Conservation (phyloP, 768 basidiomycete species). For the Hypholoma fasciculare region DNA sequence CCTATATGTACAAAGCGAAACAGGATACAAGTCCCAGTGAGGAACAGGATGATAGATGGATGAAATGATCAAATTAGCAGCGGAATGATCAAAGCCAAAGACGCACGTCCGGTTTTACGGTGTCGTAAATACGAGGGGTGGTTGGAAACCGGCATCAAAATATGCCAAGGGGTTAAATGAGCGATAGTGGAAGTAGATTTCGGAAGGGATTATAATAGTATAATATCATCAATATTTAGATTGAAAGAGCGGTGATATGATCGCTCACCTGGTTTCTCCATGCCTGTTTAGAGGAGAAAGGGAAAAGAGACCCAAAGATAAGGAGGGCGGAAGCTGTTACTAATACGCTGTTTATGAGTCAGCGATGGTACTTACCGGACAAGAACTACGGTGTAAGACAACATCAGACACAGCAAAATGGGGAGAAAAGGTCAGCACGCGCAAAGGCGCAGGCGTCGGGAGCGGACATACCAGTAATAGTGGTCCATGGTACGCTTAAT, state of each 20-base stretch:
- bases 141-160: background rate
- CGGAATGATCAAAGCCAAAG: background rate
- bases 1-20: slow-evolving; percentile 13
- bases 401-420: background rate
- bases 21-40: background rate
- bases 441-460: background rate
- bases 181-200: background rate
- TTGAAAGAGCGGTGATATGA: background rate
- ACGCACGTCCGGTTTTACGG: background rate
- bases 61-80: background rate
- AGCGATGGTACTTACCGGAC: slow-evolving; percentile 23
- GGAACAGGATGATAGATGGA: background rate
- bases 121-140: background rate
- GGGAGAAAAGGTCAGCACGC: background rate
- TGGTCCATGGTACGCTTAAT: slow-evolving; percentile 45
- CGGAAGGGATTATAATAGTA: background rate
- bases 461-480: slow-evolving; percentile 28
- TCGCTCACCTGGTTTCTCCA: slow-evolving; percentile 10
- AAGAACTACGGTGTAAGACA: slow-evolving; percentile 18
- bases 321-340: background rate
- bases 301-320: slow-evolving; percentile 7
- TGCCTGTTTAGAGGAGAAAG: slow-evolving; percentile 21
- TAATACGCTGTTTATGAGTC: slow-evolving; percentile 1
- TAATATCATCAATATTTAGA: slow-evolving; percentile 1
- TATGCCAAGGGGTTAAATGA: background rate